Base-by-base conservation (phyloP, 495 filamentous ascomycete species). In the Talaromyces proteolyticus region DNA sequence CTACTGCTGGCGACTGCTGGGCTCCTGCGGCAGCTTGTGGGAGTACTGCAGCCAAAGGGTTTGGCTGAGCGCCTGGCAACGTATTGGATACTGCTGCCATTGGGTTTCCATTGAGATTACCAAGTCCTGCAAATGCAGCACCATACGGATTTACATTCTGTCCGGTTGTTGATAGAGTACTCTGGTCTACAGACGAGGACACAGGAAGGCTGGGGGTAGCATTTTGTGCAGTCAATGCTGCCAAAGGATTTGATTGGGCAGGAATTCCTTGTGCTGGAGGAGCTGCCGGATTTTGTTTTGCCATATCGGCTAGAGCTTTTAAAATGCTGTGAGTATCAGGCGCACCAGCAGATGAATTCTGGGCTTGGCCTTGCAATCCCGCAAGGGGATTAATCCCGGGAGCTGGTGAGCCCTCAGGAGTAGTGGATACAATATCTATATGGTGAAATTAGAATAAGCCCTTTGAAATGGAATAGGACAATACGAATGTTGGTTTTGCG, bases 221-320 rank as follows among this genome's bases (percentile, higher is more conserved):
- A 57, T 61, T 74, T 51, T 77, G 70, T 49, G 76, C 66, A 57
- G 68, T 72, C 64, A 82, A 72, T 54, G 80, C 66, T 72, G 72
- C 79, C 62, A 80, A 76, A 49, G 76, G 63, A 62, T 66, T 81
- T 62, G 64, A 56, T 39, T 65, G 70, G 41, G 78, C 69, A 40
- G 77, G 67, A 44, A 78, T 59, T 51, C 62, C 67, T 19, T 76
- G 65, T 49, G 65, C 75, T 59, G 74, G 68, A 21, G 86, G 78
- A 8, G 82, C 76, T 11, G 79, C 68, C 47, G 83, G 77, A 64
- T 87, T 92, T 63, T 90, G 85, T 49, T 89, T 87, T 34, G 88
- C 88, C 74, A 95, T 89, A 56, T 87, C 87, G 41, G 88, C 88
- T 51, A 95, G 77, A 24, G 86, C 86, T 59, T 87, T 87, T 73